Base-by-base conservation (phyloP, 768 basidiomycete genomes). In the Hygrocybe punicea region DNA sequence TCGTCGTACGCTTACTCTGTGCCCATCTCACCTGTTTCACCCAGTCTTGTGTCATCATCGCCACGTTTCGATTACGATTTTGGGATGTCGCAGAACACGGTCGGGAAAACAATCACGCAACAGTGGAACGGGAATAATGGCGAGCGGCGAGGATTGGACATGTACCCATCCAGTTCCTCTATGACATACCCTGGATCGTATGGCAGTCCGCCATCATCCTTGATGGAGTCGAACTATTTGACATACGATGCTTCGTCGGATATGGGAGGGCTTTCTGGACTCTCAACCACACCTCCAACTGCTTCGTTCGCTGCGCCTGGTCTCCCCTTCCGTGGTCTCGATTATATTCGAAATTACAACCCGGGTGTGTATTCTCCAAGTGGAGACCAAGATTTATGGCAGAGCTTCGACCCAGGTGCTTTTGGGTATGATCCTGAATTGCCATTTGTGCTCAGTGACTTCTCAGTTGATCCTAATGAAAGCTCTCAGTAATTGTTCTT, bases 251-350 rank as follows among this genome's bases (percentile, higher is more conserved):
- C 69, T 52, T 60, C 67, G n/a, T 57, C 76, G n/a, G 78, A 79
- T 57, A 61, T 76, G 52, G 63, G 65, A 36, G 66, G 67, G 19
- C 60, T 80, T 58, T 63, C 71, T 50, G 78, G 78, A 4, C 71
- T 81, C 33, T 84, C 84, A 5, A 81, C 79, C 10, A 82, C 84
- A 10, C 81, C 86, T 2, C 81, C 85, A 11, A 81, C 78, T 5
- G 70, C 86, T n/a, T 76, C 80, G 4, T 91, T 91, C 67, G 76
- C 85, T 60, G 83, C 83, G 8, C 78, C 84, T 21, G 89, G 89
- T 37, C 76, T 92, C n/a, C 91, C 90, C 1, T 93, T 93, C 76
- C 80, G 84, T 29, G 91, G 90, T 9, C 77, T 93, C 33, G 91
- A 93, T 63, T 93, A 83, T 63, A 86, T 93, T 65, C 83, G 87